Evolutionary conservation across 1,284 basidiomycete genomes (phyloP), one percentile per base, ranked within the genome.

Genomic region (Chiua sp.): DNA sequence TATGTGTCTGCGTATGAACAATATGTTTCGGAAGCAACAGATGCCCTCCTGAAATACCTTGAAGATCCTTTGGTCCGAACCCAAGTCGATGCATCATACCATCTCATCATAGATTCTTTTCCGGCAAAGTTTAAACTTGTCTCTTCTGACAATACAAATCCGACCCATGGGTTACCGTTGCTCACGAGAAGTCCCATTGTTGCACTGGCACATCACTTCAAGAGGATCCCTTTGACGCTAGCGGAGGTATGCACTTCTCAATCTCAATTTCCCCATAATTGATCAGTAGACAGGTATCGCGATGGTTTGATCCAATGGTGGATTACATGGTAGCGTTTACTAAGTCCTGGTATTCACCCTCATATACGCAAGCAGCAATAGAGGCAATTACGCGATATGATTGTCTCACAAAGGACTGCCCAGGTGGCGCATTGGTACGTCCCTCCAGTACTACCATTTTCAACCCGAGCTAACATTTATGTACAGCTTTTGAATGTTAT

Each of bases 81-180:
- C 33, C 33, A 15, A 35, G 33, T 35, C 33, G 33, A 35, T 35
- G 33, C 15, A 35, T 35, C 33, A 15, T 15, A 35, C 47, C 23
- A 55, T 32, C 26, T 42, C 12, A 4, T 48, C 4, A 3, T 57
- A 1, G 49, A 56, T 32, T 51, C 53, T 1, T 32, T 59, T 20
- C 22, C 56, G 13, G 52, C 56, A 18, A 54, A 55, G 20, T 61
- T 61, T 42, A 51, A 52, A 51, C 44, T 61, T 4, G 48, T 59
- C 4, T 51, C 46, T 3, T 37, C 51, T 3, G 49, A 61, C 32
- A 4, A 4, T 16, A 51, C 35, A 5, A 42, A 30, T 13, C 13
- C 10, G 2, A 47, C 39, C 4, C 51, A 48, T 23, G 56, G 56
- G 7, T 53, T 61, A 33, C 59, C 59, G 0, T 23, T 61, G 10